These are phyloP conservation scores for Chlamydomonas incerta DNA, from an alignment of 139 green algal species.

Conservation along the genomic window DNA sequence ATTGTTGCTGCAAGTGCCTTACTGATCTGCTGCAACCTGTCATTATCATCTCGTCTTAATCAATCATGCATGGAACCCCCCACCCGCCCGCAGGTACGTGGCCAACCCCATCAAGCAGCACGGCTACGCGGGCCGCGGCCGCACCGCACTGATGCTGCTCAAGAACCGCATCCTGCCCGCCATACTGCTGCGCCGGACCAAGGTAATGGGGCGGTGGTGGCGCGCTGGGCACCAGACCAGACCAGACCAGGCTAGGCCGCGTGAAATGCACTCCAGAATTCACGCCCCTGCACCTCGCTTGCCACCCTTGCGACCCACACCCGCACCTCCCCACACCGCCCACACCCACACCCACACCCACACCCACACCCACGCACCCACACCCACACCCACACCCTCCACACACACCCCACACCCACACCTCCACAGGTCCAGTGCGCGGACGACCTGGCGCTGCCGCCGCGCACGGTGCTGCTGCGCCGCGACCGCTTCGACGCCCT, in stretches of 20 bases:
- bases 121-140: slow-evolving; percentile 55
- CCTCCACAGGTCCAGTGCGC: slow-evolving; percentile 76
- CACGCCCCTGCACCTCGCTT: too few species aligned
- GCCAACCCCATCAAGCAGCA: slow-evolving; percentile 71
- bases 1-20: too few species aligned
- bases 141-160: slow-evolving; percentile 68
- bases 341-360: too few species aligned
- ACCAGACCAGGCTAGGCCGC: too few species aligned
- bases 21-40: too few species aligned
- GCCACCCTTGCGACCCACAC: too few species aligned
- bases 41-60: too few species aligned
- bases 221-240: too few species aligned
- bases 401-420: background rate
- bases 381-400: background rate
- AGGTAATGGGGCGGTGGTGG: slow-evolving; percentile 58
- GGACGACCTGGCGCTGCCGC: slow-evolving; percentile 92
- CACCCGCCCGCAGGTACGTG: slow-evolving; percentile 52
- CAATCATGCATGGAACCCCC: too few species aligned
- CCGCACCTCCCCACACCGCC: too few species aligned
- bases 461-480: slow-evolving; percentile 77
- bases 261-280: too few species aligned
- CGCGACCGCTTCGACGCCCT: slow-evolving; percentile 79
- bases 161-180: slow-evolving; percentile 79
- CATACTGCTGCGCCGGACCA: slow-evolving; percentile 92
- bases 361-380: background rate